Conservation (phyloP, 257 asterid genomes). For the Gynochthodes officinalis region DNA sequence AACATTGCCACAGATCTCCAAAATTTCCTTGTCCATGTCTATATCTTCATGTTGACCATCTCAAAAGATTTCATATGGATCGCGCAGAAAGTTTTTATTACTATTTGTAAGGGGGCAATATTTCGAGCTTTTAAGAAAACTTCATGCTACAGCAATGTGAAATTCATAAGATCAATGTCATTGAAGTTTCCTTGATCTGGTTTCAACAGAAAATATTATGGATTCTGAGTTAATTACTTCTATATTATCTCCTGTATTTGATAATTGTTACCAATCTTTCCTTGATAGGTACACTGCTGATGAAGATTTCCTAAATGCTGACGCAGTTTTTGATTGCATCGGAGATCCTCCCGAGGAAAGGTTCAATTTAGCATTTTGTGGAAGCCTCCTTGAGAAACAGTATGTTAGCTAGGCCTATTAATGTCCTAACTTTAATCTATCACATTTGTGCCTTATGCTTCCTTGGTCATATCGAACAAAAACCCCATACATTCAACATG, state of each 20-base stretch:
- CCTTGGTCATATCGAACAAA: no score
- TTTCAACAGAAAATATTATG: background rate
- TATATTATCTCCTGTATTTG: no score
- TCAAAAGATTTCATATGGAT: no score
- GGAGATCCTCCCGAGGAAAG: conserved; percentile 97
- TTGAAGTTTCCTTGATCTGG: background rate
- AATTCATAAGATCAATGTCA: background rate
- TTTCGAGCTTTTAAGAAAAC: background rate
- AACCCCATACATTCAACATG: no score
- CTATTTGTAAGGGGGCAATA: background rate
- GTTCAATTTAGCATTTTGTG: conserved; percentile 77
- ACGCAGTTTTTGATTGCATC: conserved; percentile 94
- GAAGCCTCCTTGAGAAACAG: conserved; percentile 77
- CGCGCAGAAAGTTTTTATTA: no score
- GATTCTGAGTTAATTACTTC: background rate
- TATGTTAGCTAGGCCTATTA: conserved; percentile 13
- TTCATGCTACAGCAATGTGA: background rate
- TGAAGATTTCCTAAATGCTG: conserved; percentile 81
- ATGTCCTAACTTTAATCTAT: background rate
- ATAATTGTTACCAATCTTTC: background rate
- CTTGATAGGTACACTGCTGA: conserved; percentile 73
- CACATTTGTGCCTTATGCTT: background rate
- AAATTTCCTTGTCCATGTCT: background rate
- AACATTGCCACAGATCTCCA: background rate
- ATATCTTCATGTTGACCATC: background rate